Percentiles rank a stretch among this genome's conserved stretches.
These are phyloP conservation scores for Ogataea sp. DNA, from an alignment of 805 yeast genomes.

Conservation along the genomic window DNA sequence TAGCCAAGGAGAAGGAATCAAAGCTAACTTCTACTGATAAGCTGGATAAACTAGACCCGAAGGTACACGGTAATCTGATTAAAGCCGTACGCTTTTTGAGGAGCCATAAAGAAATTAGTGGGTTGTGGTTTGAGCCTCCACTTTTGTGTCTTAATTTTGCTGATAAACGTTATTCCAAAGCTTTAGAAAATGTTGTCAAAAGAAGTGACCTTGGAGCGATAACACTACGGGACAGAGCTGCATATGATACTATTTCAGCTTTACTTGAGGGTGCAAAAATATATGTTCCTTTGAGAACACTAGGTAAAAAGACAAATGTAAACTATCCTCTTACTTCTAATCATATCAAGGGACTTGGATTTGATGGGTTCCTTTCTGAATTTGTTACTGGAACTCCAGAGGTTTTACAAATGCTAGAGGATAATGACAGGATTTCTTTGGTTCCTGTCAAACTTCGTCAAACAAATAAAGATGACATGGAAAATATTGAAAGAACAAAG, in stretches of 20 bases:
- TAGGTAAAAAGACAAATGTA: constrained; percentile 8
- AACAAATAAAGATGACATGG: constrained; percentile 31
- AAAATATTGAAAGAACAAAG: constrained; percentile 24
- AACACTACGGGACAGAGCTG: constrained; percentile 45
- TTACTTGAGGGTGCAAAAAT: constrained; percentile 27
- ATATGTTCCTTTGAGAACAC: constrained; percentile 53
- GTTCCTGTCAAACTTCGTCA: constrained; percentile 58
- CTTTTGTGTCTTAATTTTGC: constrained; percentile 51
- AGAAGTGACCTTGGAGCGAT: constrained; percentile 49
- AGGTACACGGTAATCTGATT: constrained; percentile 15
- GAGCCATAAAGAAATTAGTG: constrained; percentile 24
- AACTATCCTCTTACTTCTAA: constrained; percentile 12
- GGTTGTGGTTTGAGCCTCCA: constrained; percentile 65
- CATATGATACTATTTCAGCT: constrained; percentile 38
- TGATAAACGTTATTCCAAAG: constrained; percentile 40
- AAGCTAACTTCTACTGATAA: constrained; percentile 40
- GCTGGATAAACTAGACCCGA: constrained; percentile 34
- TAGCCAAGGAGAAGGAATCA: constrained; percentile 8
- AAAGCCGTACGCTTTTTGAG: constrained; percentile 38
- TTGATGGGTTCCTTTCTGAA: constrained; percentile 75
- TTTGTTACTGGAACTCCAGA: constrained; percentile 62
- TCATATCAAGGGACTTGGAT: constrained; percentile 43
- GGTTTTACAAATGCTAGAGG: constrained; percentile 68
- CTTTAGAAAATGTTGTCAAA: constrained; percentile 51
- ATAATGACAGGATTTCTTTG: constrained; percentile 35